Percentiles rank a stretch among this genome's conserved stretches.
These are phyloP conservation scores for Cyclotella kingstonii DNA, from an alignment of 108 stramenopile species.

Conservation along the genomic window DNA sequence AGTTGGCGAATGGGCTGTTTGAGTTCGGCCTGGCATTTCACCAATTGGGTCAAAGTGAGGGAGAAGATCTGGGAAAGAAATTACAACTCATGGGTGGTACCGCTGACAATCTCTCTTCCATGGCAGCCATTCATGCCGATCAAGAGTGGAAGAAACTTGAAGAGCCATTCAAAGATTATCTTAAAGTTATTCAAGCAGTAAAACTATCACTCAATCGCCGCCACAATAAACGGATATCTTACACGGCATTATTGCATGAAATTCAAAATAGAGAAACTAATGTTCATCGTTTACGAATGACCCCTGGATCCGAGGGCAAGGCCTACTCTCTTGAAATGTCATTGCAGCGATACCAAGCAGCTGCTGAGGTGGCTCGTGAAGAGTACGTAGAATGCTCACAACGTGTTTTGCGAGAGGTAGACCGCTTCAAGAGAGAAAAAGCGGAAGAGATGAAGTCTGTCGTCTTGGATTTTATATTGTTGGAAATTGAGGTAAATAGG, in stretches of 20 bases:
- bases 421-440: constrained; percentile 95
- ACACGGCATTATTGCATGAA: constrained; percentile 72
- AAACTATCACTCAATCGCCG: constrained; percentile 88
- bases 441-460: constrained; percentile 93
- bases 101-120: constrained; percentile 75
- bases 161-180: constrained; percentile 93
- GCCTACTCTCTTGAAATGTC: constrained; percentile 85
- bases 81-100: constrained; percentile 83
- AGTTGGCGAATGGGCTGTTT: constrained; percentile 91
- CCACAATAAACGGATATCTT: constrained; percentile 86
- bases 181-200: constrained; percentile 91
- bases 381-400: constrained; percentile 86
- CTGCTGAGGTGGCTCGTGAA: constrained; percentile 68
- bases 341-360: constrained; percentile 70
- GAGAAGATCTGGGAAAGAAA: constrained; percentile 81
- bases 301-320: constrained; percentile 83
- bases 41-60: constrained; percentile 91
- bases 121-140: constrained; percentile 84
- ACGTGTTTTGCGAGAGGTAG: constrained; percentile 92
- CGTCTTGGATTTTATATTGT: constrained; percentile 88
- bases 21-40: constrained; percentile 97
- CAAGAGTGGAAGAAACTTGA: constrained; percentile 86
- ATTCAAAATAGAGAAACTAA: constrained; percentile 66
- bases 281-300: constrained; percentile 62
- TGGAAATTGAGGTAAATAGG: constrained; percentile 94